Conservation (phyloP, 2,329 filamentous ascomycete genomes). For the Verticillium isaacii region DNA sequence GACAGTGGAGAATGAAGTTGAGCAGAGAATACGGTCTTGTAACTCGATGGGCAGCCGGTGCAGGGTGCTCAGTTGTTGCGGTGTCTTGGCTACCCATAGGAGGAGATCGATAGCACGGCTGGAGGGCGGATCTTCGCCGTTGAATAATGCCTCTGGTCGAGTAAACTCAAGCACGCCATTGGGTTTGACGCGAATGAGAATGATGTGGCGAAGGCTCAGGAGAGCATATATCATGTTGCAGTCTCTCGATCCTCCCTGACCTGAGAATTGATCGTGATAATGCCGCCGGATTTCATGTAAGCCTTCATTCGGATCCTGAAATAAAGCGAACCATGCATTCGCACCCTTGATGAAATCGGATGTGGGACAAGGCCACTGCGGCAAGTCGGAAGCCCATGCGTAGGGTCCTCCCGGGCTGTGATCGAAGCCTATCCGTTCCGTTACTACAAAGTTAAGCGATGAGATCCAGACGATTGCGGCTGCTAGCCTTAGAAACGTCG, state of each 20-base stretch:
- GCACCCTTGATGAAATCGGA: background rate
- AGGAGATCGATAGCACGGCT: background rate
- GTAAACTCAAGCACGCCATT: background rate
- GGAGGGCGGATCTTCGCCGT: background rate
- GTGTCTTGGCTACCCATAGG: background rate
- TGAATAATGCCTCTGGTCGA: background rate
- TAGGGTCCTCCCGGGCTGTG: background rate
- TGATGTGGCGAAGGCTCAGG: background rate
- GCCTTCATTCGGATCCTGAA: background rate
- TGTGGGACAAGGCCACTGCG: background rate
- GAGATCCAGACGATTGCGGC: background rate
- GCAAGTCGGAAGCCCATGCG: background rate
- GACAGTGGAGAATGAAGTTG: background rate
- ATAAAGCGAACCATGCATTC: background rate
- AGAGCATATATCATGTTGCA: background rate
- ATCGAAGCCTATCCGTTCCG: background rate
- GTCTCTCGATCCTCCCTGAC: background rate
- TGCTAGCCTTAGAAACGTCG: background rate
- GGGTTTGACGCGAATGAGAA: background rate
- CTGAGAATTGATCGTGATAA: too few relatives aligned
- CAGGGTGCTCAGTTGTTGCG: background rate
- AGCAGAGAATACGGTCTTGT: background rate
- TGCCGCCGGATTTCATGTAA: background rate
- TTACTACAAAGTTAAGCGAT: background rate
- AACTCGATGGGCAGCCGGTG: background rate